These are phyloP conservation scores for Ceratonia siliqua DNA, from an alignment of 306 rosid species.

Conservation along the genomic window DNA sequence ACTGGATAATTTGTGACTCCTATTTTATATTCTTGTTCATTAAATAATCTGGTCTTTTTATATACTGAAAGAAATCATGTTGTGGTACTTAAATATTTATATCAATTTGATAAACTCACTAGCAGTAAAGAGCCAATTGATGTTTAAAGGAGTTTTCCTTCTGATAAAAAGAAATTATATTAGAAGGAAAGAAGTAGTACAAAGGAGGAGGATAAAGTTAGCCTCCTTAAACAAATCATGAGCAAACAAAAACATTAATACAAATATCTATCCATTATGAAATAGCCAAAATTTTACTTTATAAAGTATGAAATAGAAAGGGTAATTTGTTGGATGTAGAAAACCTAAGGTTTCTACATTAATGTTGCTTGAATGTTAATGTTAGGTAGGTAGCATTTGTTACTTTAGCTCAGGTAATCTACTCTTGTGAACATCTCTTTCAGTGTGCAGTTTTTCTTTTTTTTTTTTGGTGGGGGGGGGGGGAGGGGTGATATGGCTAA, in stretches of 20 bases:
- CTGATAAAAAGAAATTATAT: not conserved
- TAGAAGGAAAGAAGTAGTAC: conserved; percentile 3
- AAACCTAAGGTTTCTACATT: not conserved
- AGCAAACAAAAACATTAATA: not conserved
- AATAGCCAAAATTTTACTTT: conserved; percentile 9
- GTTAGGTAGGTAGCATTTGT: not conserved
- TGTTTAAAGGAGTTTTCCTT: not conserved
- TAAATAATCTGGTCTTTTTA: conserved; percentile 13
- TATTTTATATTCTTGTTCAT: conserved; percentile 27
- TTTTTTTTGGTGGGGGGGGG: no score
- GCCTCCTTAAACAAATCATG: not conserved
- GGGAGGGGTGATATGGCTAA: no score
- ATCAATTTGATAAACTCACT: conserved; percentile 1
- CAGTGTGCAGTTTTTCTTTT: not conserved
- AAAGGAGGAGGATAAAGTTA: conserved; percentile 14
- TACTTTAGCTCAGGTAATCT: not conserved
- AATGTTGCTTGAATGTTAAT: conserved; percentile 1
- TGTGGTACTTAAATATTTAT: not conserved
- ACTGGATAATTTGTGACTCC: conserved; percentile 19
- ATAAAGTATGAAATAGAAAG: not conserved
- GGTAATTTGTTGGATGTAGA: not conserved
- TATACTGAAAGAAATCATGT: not conserved
- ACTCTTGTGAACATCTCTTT: not conserved
- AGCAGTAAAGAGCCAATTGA: not conserved
- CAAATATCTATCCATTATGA: not conserved